Evolutionary conservation across 306 rosid species (phyloP).

Genomic region (Medicago lupulina): DNA sequence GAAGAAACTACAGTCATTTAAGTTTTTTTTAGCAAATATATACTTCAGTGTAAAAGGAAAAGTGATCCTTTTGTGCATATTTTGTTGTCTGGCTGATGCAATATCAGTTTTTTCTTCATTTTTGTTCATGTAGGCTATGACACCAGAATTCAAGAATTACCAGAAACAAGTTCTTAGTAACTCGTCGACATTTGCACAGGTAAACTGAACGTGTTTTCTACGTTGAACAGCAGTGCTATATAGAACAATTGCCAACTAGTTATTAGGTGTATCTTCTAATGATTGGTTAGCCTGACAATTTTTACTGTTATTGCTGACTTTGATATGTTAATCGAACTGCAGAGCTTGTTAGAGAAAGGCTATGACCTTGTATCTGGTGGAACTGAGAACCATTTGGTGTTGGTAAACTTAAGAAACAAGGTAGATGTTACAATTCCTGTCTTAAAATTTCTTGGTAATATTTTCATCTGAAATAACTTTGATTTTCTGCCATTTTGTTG

Average conservation of each 20-base stretch:
- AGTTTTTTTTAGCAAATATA: slow-evolving; percentile 27
- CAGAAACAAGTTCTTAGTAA: slow-evolving; percentile 89
- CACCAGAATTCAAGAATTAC: slow-evolving; percentile 87
- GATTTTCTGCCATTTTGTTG: slow-evolving; percentile 26
- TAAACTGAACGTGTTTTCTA: slow-evolving; percentile 34
- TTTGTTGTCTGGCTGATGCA: slow-evolving; percentile 43
- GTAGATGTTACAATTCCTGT: slow-evolving; percentile 50
- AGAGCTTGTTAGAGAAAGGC: slow-evolving; percentile 86
- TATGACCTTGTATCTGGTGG: slow-evolving; percentile 96
- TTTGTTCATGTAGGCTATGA: slow-evolving; percentile 64
- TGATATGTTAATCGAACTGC: slow-evolving; percentile 51
- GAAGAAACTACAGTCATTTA: slow-evolving; percentile 27
- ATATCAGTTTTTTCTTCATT: slow-evolving; percentile 36
- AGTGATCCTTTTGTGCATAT: slow-evolving; percentile 26
- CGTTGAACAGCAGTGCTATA: neutral
- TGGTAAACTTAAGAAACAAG: slow-evolving; percentile 88
- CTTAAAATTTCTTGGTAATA: slow-evolving; percentile 29
- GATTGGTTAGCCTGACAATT: slow-evolving; percentile 26
- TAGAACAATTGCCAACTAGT: slow-evolving; percentile 21
- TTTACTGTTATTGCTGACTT: slow-evolving; percentile 38
- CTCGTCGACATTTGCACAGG: slow-evolving; percentile 80
- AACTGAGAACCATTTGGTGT: slow-evolving; percentile 89
- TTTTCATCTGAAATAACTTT: slow-evolving; percentile 22
- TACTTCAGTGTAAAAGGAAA: slow-evolving; percentile 31
- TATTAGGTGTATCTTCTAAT: slow-evolving; percentile 24